A percentile compares a stretch with the other conserved stretches of the same genome.
Evolutionary conservation across 306 rosid species (phyloP).

Genomic region (Corylus heterophylla): DNA sequence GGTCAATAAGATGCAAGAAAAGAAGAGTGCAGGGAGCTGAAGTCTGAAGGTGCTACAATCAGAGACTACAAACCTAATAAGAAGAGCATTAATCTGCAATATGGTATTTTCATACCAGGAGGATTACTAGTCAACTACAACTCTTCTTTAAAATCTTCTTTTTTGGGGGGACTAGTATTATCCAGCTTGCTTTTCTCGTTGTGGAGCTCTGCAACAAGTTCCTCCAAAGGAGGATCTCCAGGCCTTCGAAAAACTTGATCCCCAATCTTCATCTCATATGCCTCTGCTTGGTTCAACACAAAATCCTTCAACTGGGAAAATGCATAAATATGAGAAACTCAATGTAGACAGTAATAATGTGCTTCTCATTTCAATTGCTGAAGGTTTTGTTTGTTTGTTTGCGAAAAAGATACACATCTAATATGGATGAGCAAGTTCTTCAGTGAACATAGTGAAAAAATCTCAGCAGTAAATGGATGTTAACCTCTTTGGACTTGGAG

Average conservation of each 20-base stretch:
- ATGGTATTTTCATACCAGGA: not conserved
- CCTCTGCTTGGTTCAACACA: slow-evolving; percentile 68
- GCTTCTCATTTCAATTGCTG: not conserved
- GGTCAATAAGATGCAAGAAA: not conserved
- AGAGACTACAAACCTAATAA: not conserved
- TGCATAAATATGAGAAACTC: slow-evolving; percentile 11
- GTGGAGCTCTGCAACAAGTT: slow-evolving; percentile 54
- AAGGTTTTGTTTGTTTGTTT: not conserved
- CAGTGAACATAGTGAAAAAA: not conserved
- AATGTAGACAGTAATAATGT: not conserved
- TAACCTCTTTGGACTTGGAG: slow-evolving; percentile 4
- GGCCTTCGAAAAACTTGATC: slow-evolving; percentile 75
- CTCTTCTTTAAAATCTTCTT: slow-evolving; percentile 49
- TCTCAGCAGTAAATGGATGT: not conserved
- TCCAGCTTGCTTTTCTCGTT: slow-evolving; percentile 43
- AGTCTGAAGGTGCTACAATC: not conserved
- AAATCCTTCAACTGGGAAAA: slow-evolving; percentile 77
- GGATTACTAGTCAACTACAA: slow-evolving; percentile 44
- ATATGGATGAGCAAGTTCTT: not conserved
- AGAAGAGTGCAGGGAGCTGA: not conserved
- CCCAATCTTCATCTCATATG: slow-evolving; percentile 86
- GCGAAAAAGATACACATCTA: not conserved
- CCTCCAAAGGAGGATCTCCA: slow-evolving; percentile 80
- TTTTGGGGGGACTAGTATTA: slow-evolving; percentile 29
- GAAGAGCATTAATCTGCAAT: not conserved